phyloP scores from a whole-genome alignment of 805 yeast species.

The Schwanniomyces sp. region DNA sequence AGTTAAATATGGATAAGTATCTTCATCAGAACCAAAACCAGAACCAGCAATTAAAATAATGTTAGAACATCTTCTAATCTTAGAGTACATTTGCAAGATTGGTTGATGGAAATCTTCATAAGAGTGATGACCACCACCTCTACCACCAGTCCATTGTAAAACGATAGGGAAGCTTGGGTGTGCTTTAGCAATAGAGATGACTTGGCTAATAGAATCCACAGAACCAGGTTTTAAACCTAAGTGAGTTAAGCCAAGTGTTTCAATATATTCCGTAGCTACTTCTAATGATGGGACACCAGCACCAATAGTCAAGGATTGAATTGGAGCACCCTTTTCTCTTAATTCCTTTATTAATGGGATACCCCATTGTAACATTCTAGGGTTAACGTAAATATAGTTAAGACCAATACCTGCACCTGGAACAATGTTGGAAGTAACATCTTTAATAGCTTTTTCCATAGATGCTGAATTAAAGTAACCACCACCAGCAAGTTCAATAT shows the following conservation, averaged over 20 bases:
- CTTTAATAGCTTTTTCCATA: conserved; percentile 74
- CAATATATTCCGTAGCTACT: conserved; percentile 95
- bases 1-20: conserved; percentile 95
- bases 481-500: conserved; percentile 98
- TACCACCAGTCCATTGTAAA: conserved; percentile 99
- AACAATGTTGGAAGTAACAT: conserved; percentile 61
- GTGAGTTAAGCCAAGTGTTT: conserved; percentile 87
- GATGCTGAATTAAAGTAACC: conserved; percentile 81
- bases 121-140: conserved; percentile 99
- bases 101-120: conserved; percentile 99
- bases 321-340: conserved; percentile 91
- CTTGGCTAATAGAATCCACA: conserved; percentile 84
- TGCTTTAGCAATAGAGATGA: conserved; percentile 87
- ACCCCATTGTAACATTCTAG: conserved; percentile 98
- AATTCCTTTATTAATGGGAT: conserved; percentile 89
- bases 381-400: conserved; percentile 93
- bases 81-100: conserved; percentile 90
- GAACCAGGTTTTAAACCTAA: conserved; percentile 98
- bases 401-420: conserved; percentile 92
- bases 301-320: conserved; percentile 94
- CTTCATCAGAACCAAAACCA: conserved; percentile 96
- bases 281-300: conserved; percentile 99
- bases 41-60: conserved; percentile 94
- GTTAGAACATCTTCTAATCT: conserved; percentile 88
- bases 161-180: conserved; percentile 97